Base-by-base conservation (phyloP, 2,329 filamentous ascomycete genomes). In the Epichloe sibirici region DNA sequence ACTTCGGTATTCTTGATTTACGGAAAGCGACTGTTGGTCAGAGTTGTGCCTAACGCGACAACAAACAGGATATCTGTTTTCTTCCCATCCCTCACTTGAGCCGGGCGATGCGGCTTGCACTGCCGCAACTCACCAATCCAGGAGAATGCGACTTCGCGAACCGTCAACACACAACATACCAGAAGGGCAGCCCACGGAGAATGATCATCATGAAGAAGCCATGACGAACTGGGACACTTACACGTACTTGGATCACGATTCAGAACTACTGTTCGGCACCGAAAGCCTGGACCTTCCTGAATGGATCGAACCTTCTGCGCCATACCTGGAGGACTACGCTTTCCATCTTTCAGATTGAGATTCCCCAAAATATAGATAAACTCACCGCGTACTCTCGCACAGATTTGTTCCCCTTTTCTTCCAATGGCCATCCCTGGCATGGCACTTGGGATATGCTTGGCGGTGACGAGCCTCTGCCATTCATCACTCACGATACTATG, bases 141-240 rank as follows among this genome's bases (percentile, higher is more conserved):
- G 51, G 25, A 49, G 51, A 38, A 25, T 51, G 42, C 53, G 43
- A 48, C 53, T 52, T 48, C 51, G 53, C 38, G 51, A 55, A 44
- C 51, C 53, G 28, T 23, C 38, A 47, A 50, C 51, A 39, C 51
- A 31, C 38, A 39, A 48, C 28, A 45, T 40, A 35, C 17, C 48
- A 40, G 37, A 52, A 49, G 44, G 44, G 43, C 53, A 50, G 48
- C 13, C 37, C 35, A 51, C 53, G 35, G 53, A 52, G 50, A 51
- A 55, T 52, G 43, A 45, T 34, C 48, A 50, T 47, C 42, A 47
- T 21, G 53, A 53, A 55, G 53, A 55, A 55, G 51, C 53, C 53
- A 15, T 40, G 28, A 15, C 44, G 37, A 51, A 47, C 21, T 55
- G 53, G 53, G 53, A 55, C 47, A 44, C 44, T 35, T 53, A 45